phyloP scores from a whole-genome alignment of 495 filamentous ascomycete genomes.

The Alectoria sarmentosa region DNA sequence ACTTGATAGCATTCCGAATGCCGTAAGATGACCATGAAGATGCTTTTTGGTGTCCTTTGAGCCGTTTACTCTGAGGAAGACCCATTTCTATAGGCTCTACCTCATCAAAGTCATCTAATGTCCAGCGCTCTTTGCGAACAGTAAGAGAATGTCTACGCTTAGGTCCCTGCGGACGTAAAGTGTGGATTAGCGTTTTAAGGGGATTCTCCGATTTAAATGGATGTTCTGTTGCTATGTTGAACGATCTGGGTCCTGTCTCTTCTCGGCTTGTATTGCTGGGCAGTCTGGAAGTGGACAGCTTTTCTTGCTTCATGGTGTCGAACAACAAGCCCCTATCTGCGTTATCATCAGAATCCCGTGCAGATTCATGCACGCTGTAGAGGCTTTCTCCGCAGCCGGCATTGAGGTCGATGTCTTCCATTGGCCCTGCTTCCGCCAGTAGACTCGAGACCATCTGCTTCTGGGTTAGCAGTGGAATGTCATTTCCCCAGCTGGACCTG shows the following conservation, averaged over 20 bases:
- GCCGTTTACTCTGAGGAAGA: slow-evolving; percentile 22
- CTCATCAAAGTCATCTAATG: slow-evolving; percentile 35
- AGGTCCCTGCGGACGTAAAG: slow-evolving; percentile 40
- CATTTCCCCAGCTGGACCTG: slow-evolving; percentile 15
- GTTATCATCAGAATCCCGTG: neutral
- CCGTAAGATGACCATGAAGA: slow-evolving; percentile 65
- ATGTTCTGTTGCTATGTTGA: neutral
- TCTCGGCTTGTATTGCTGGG: neutral
- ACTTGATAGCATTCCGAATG: slow-evolving; percentile 69
- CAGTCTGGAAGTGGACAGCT: slow-evolving; percentile 3
- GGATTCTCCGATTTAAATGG: slow-evolving; percentile 20
- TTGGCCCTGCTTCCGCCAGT: slow-evolving; percentile 16
- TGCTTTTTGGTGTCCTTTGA: slow-evolving; percentile 43
- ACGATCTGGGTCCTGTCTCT: neutral
- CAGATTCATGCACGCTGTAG: neutral
- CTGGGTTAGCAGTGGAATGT: slow-evolving; percentile 3
- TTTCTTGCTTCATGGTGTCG: slow-evolving; percentile 12
- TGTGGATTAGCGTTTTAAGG: slow-evolving; percentile 51
- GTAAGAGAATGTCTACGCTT: slow-evolving; percentile 23
- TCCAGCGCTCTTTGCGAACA: slow-evolving; percentile 39
- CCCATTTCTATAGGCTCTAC: slow-evolving; percentile 24
- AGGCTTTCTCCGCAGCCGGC: neutral
- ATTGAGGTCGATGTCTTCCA: slow-evolving; percentile 22
- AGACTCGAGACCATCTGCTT: slow-evolving; percentile 9
- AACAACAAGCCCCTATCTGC: slow-evolving; percentile 14